A percentile compares a stretch with the other conserved stretches of the same genome.
Conservation (phyloP, 192 early-diverging fungal species). For the Mortierella antarctica region DNA sequence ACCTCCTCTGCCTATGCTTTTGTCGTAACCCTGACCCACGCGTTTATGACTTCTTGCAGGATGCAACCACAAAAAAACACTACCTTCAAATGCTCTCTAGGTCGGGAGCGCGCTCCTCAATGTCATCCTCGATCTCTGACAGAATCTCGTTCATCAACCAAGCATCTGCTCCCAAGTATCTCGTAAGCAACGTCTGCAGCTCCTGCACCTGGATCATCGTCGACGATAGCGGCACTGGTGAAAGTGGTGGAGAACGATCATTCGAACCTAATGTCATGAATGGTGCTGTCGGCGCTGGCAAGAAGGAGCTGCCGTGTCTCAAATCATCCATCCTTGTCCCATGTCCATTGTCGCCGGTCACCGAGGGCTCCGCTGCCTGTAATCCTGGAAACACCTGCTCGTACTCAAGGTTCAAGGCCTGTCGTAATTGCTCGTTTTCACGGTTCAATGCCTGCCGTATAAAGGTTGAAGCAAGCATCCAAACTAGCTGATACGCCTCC, state of each 20-base stretch:
- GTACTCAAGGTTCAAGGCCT: too few relatives aligned
- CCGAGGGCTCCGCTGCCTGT: too few relatives aligned
- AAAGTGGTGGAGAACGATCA: slow-evolving; percentile 1
- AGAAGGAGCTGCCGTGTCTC: too few relatives aligned
- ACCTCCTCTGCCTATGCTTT: too few relatives aligned
- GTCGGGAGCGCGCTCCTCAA: slow-evolving; percentile 13
- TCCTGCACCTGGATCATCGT: neutral
- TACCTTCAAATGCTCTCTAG: neutral
- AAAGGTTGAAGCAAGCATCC: slow-evolving; percentile 26
- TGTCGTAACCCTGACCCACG: too few relatives aligned
- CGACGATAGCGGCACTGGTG: slow-evolving; percentile 8
- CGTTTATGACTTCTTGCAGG: too few relatives aligned
- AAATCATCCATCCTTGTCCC: too few relatives aligned
- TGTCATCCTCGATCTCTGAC: slow-evolving; percentile 23
- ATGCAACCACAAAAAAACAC: neutral
- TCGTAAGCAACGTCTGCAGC: slow-evolving; percentile 7
- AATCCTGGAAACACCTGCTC: too few relatives aligned
- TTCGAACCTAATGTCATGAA: neutral
- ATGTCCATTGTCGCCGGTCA: too few relatives aligned
- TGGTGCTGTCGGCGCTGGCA: neutral
- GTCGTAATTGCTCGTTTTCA: too few relatives aligned
- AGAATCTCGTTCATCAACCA: slow-evolving; percentile 34
- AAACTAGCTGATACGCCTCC: slow-evolving; percentile 47
- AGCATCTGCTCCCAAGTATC: slow-evolving; percentile 10
- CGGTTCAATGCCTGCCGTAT: slow-evolving; percentile 16